Percentiles rank a stretch among this genome's conserved stretches.
These are phyloP conservation scores for Annulohypoxylon stygium DNA, from an alignment of 495 filamentous ascomycete species.

Conservation along the genomic window DNA sequence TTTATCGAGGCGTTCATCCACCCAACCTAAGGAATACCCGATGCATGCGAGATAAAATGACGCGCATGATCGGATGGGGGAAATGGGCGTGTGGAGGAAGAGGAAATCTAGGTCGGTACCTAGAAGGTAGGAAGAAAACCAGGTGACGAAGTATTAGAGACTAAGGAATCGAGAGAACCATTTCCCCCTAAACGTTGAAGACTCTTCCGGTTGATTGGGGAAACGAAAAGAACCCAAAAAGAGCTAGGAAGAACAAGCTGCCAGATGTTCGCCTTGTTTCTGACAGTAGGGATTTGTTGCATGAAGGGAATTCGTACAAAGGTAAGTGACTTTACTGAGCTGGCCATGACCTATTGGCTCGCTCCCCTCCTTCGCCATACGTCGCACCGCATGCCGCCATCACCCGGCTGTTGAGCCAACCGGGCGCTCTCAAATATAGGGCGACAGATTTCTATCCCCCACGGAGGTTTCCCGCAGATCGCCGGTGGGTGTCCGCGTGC, in stretches of 20 bases:
- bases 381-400: conserved; percentile 46
- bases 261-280: conserved; percentile 33
- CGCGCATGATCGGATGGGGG: conserved; percentile 27
- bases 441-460: conserved; percentile 43
- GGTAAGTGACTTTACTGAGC: conserved; percentile 33
- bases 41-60: conserved; percentile 46
- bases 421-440: conserved; percentile 34
- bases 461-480: conserved; percentile 53
- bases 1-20: conserved; percentile 31
- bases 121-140: conserved; percentile 18
- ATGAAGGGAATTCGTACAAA: conserved; percentile 30
- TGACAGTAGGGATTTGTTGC: conserved; percentile 28
- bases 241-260: conserved; percentile 6
- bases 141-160: conserved; percentile 27
- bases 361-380: conserved; percentile 14
- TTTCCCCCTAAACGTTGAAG: background rate
- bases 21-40: conserved; percentile 36
- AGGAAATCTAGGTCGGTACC: conserved; percentile 5
- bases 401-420: conserved; percentile 43
- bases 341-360: conserved; percentile 24
- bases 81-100: background rate
- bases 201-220: conserved; percentile 17
- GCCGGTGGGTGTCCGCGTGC: conserved; percentile 46
- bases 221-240: conserved; percentile 29
- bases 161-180: background rate